Evolutionary conservation across 148 eudicot species (phyloP).

Genomic region (Fagopyrum homotropicum): DNA sequence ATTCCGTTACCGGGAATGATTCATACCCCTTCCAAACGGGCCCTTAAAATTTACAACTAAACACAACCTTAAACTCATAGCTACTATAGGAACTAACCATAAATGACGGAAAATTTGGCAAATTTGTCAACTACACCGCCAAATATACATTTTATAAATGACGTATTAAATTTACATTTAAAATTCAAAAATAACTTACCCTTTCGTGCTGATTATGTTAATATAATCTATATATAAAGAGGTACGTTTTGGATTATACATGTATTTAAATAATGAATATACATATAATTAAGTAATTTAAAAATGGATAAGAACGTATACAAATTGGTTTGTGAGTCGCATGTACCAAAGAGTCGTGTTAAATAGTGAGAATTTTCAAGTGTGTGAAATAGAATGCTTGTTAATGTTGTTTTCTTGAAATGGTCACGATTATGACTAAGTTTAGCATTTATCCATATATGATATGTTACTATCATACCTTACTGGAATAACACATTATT

Average conservation of each 20-base stretch:
- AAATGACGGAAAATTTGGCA: too few species aligned
- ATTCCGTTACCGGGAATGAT: too few species aligned
- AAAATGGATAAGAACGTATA: not conserved
- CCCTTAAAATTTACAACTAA: too few species aligned
- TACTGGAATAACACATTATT: not conserved
- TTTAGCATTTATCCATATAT: not conserved
- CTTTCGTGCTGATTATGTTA: too few species aligned
- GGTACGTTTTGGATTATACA: not conserved
- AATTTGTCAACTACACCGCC: too few species aligned
- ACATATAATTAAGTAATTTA: not conserved
- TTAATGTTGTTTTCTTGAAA: not conserved
- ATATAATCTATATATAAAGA: too few species aligned
- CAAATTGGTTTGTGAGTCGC: conserved; percentile 3
- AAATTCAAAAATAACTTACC: too few species aligned
- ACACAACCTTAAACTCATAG: too few species aligned
- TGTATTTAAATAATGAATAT: not conserved
- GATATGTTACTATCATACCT: not conserved
- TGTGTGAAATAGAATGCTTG: not conserved
- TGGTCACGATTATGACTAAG: not conserved
- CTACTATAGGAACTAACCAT: too few species aligned
- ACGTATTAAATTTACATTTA: too few species aligned
- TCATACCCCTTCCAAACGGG: too few species aligned
- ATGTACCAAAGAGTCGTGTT: not conserved
- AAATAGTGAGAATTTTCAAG: not conserved
- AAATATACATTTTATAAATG: too few species aligned